These are phyloP conservation scores for Simmondsia chinensis DNA, from an alignment of 148 eudicot genomes.

Conservation along the genomic window DNA sequence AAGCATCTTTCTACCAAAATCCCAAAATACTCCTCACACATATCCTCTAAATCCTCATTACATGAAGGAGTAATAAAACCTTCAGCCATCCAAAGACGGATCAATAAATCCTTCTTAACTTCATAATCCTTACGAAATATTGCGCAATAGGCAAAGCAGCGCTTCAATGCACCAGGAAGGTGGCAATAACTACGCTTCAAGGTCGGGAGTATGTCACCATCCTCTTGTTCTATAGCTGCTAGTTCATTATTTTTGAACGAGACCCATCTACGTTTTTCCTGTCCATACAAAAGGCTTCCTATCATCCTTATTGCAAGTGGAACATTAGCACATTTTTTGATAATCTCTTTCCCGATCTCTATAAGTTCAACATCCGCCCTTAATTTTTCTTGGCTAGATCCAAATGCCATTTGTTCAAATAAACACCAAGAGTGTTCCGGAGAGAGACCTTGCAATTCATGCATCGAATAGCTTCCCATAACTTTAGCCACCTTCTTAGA, in stretches of 20 bases:
- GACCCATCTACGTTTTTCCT: constrained; percentile 22
- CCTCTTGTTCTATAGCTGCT: constrained; percentile 9
- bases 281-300: constrained; percentile 15
- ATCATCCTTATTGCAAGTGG: constrained; percentile 15
- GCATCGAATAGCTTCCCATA: constrained; percentile 7
- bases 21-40: constrained; percentile 3
- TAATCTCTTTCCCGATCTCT: constrained; percentile 13
- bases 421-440: constrained; percentile 19
- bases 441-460: constrained; percentile 13
- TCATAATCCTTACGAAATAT: background rate
- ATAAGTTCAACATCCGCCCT: background rate
- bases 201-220: constrained; percentile 8
- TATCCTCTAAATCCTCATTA: background rate
- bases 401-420: constrained; percentile 18
- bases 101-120: background rate
- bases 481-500: constrained; percentile 12
- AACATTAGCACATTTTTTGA: constrained; percentile 5
- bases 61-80: background rate
- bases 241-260: constrained; percentile 14
- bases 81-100: constrained; percentile 1
- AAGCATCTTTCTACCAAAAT: background rate
- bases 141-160: constrained; percentile 1
- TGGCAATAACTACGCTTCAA: constrained; percentile 21
- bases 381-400: background rate
- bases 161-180: background rate